Evolutionary conservation across 1,284 basidiomycete genomes (phyloP).

Genomic region (Cutaneotrichosporon dermatis): DNA sequence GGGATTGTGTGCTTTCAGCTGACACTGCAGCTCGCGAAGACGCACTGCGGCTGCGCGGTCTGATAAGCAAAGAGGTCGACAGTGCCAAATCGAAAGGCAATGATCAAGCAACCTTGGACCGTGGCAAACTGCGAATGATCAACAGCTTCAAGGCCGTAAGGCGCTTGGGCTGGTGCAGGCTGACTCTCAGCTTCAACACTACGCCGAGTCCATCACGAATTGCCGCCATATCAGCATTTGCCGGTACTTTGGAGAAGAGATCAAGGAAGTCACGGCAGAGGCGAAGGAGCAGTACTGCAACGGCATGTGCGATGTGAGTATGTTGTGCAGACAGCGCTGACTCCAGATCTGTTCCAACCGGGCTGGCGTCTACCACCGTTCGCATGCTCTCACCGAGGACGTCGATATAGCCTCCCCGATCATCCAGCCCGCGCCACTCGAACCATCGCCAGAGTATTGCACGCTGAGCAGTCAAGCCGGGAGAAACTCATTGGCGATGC

Average conservation of each 20-base stretch:
- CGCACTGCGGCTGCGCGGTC: slow-evolving; percentile 55
- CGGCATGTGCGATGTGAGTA: slow-evolving; percentile 74
- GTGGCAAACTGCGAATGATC: slow-evolving; percentile 22
- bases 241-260: slow-evolving; percentile 73
- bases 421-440: slow-evolving; percentile 9
- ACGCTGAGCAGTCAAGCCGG: background rate
- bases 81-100: slow-evolving; percentile 19
- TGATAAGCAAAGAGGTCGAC: slow-evolving; percentile 52
- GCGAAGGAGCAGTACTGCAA: slow-evolving; percentile 61
- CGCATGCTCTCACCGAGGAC: slow-evolving; percentile 27
- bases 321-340: background rate
- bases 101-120: slow-evolving; percentile 15
- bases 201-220: slow-evolving; percentile 59
- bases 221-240: slow-evolving; percentile 78
- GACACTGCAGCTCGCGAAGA: slow-evolving; percentile 65
- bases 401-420: slow-evolving; percentile 27
- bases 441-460: slow-evolving; percentile 7
- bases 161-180: no score
- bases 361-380: slow-evolving; percentile 19
- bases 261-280: slow-evolving; percentile 56
- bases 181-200: slow-evolving; percentile 47
- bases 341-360: slow-evolving; percentile 32
- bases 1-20: background rate
- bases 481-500: background rate
- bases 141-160: slow-evolving; percentile 64